These are phyloP conservation scores for Paxillus ammoniavirescens DNA, from an alignment of 768 basidiomycete genomes.

Conservation along the genomic window DNA sequence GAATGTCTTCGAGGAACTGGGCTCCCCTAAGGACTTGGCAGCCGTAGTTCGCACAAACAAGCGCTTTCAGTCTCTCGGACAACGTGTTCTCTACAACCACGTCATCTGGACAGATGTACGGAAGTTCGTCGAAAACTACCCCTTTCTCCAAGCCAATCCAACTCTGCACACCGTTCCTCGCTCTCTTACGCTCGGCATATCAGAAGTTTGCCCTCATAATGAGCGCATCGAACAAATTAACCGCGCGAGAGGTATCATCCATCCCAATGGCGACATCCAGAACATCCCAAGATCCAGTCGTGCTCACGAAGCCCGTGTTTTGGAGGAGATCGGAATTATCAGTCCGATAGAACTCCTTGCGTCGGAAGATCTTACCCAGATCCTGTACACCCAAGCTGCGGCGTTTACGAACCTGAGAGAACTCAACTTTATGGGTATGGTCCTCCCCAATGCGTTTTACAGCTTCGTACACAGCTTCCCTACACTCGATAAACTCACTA, in stretches of 20 bases:
- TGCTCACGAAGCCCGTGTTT: conserved; percentile 23
- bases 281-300: conserved; percentile 17
- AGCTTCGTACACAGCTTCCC: conserved; percentile 37
- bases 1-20: conserved; percentile 35
- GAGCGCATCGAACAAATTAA: conserved; percentile 30
- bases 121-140: conserved; percentile 24
- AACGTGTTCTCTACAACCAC: conserved; percentile 32
- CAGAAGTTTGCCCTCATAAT: conserved; percentile 13
- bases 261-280: conserved; percentile 14
- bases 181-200: conserved; percentile 27
- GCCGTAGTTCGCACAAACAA: conserved; percentile 30
- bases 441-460: conserved; percentile 37
- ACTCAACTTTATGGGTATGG: conserved; percentile 36
- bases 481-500: conserved; percentile 34
- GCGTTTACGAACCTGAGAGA: conserved; percentile 36
- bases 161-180: conserved; percentile 14
- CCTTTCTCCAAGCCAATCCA: conserved; percentile 9
- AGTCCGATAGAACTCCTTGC: conserved; percentile 23
- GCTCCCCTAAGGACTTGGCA: conserved; percentile 29
- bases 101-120: conserved; percentile 33
- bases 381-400: conserved; percentile 17
- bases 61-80: conserved; percentile 29
- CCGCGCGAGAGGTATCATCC: conserved; percentile 23
- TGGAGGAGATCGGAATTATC: conserved; percentile 20
- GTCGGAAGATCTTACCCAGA: conserved; percentile 9